A percentile compares a stretch with the other conserved stretches of the same genome.
These are phyloP conservation scores for Backusella psychrophila DNA, from an alignment of 192 early-diverging fungal genomes.

Conservation along the genomic window DNA sequence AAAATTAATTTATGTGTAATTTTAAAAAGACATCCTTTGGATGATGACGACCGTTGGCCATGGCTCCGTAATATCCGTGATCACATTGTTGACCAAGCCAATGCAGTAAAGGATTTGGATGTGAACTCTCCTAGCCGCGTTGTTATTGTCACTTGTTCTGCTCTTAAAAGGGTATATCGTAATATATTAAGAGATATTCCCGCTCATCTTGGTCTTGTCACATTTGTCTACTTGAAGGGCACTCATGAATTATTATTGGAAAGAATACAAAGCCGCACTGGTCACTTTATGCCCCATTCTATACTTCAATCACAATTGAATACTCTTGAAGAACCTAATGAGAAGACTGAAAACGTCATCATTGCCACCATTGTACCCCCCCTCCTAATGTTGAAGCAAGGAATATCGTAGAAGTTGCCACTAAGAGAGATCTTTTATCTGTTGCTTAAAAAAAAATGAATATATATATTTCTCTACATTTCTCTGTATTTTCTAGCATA, in stretches of 20 bases:
- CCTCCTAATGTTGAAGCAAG: neutral
- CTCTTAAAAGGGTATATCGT: slow-evolving; percentile 57
- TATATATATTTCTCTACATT: neutral
- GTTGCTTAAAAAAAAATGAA: neutral
- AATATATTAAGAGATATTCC: slow-evolving; percentile 50
- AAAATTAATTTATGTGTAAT: neutral
- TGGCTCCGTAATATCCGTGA: slow-evolving; percentile 56
- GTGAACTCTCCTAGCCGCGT: slow-evolving; percentile 16
- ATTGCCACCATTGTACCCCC: slow-evolving; percentile 20
- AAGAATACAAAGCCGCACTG: slow-evolving; percentile 41
- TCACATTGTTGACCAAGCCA: slow-evolving; percentile 28
- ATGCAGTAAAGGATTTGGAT: slow-evolving; percentile 17
- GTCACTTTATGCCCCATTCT: slow-evolving; percentile 51
- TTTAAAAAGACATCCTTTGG: slow-evolving; percentile 38
- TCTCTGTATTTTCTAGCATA: neutral
- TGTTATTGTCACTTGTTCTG: slow-evolving; percentile 62
- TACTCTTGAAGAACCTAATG: slow-evolving; percentile 52
- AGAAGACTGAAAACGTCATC: slow-evolving; percentile 25
- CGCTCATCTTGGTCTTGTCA: slow-evolving; percentile 26
- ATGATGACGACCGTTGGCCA: slow-evolving; percentile 63
- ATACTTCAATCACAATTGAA: slow-evolving; percentile 65
- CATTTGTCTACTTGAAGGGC: slow-evolving; percentile 60
- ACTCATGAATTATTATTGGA: slow-evolving; percentile 38
- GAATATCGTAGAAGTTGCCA: neutral
- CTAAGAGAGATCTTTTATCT: neutral